Conservation (phyloP, 257 asterid genomes). For the Mentha longifolia region DNA sequence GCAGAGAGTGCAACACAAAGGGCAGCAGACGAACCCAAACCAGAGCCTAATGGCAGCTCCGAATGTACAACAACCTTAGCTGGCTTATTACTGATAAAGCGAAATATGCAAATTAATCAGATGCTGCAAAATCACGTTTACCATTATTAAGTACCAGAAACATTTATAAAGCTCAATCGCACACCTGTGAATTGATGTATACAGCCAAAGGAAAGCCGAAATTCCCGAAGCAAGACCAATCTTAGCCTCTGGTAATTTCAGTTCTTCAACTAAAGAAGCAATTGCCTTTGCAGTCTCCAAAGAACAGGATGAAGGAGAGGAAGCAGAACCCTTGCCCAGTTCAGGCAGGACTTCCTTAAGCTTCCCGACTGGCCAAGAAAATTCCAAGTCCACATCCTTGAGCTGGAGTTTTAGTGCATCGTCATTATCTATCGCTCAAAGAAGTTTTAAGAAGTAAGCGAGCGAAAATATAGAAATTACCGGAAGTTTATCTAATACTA, state of each 20-base stretch:
- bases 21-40: slow-evolving; percentile 99
- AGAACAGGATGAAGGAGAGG: slow-evolving; percentile 78
- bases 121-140: slow-evolving; percentile 17
- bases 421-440: slow-evolving; percentile 58
- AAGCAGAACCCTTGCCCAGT: slow-evolving; percentile 45
- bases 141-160: slow-evolving; percentile 11
- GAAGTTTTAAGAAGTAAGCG: slow-evolving; percentile 16
- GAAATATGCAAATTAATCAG: slow-evolving; percentile 29
- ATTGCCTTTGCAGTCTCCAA: slow-evolving; percentile 70
- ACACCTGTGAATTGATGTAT: slow-evolving; percentile 84
- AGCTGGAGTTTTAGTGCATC: slow-evolving; percentile 72
- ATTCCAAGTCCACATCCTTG: slow-evolving; percentile 80
- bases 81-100: slow-evolving; percentile 69
- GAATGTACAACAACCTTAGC: slow-evolving; percentile 80
- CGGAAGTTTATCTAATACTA: neutral
- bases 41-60: slow-evolving; percentile 96
- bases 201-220: slow-evolving; percentile 92
- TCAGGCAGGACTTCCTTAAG: slow-evolving; percentile 77
- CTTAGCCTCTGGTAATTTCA: slow-evolving; percentile 67
- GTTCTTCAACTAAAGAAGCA: slow-evolving; percentile 76
- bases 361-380: slow-evolving; percentile 86
- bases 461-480: slow-evolving; percentile 6
- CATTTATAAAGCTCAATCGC: slow-evolving; percentile 13
- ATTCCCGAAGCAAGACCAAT: slow-evolving; percentile 75
- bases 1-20: slow-evolving; percentile 89